phyloP scores from a whole-genome alignment of 2,329 filamentous ascomycete species.

The Pseudogymnoascus sp. region DNA sequence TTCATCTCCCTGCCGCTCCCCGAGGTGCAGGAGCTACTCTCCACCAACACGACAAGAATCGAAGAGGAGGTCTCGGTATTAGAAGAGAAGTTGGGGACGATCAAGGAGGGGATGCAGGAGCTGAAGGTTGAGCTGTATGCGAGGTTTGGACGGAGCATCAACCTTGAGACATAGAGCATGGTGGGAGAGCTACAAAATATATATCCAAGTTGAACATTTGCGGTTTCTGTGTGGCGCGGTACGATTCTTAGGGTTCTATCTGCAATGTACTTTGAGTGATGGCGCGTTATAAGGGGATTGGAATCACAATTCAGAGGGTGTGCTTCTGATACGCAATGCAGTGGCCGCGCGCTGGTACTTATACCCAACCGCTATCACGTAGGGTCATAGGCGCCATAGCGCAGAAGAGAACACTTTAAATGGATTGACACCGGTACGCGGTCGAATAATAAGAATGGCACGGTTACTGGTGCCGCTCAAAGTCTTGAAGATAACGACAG shows the following conservation, averaged over 20 bases:
- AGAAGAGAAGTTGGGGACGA: slow-evolving; percentile 65
- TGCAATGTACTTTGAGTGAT: neutral
- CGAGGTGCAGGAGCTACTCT: slow-evolving; percentile 80
- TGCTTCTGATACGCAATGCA: neutral
- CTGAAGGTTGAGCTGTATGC: slow-evolving; percentile 91
- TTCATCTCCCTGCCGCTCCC: slow-evolving; percentile 81
- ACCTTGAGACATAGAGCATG: slow-evolving; percentile 67
- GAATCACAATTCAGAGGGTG: neutral
- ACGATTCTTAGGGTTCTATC: neutral
- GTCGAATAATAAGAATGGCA: too few relatives aligned
- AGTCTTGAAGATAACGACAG: too few relatives aligned
- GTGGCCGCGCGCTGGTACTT: neutral
- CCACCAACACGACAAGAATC: slow-evolving; percentile 60
- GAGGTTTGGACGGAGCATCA: slow-evolving; percentile 93
- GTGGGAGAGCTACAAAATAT: neutral
- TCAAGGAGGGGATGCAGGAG: slow-evolving; percentile 80
- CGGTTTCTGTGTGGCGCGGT: neutral
- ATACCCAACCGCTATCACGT: neutral
- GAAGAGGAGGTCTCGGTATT: slow-evolving; percentile 68
- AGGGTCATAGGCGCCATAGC: neutral
- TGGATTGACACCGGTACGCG: too few relatives aligned
- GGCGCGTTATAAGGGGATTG: neutral
- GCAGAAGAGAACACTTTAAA: too few relatives aligned
- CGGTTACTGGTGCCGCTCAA: too few relatives aligned
- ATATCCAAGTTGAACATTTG: neutral